Evolutionary conservation across 768 basidiomycete genomes (phyloP), one percentile per base, ranked within the genome.

Genomic region (Tylopilus balloui): DNA sequence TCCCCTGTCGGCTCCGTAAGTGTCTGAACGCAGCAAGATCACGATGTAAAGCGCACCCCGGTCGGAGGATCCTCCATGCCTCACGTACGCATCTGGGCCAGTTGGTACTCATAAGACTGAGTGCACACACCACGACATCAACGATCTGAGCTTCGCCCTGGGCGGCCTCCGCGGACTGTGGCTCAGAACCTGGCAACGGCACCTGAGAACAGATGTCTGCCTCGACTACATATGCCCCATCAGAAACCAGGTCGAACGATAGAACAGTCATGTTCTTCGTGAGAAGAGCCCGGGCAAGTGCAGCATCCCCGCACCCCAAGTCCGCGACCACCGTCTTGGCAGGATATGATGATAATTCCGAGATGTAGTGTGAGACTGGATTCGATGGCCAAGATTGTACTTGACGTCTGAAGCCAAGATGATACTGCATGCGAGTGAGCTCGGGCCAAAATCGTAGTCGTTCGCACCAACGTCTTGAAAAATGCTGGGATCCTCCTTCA

Each of bases 21-120:
- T 24, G 44, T 55, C 45, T 20, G 46, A 4, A 23, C 25, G 32
- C 41, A 31, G 20, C 38, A 41, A 44, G 19, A 31, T 47, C 37
- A 40, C 35, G 19, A 47, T 50, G 28, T 15, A 25, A 25, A 47
- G 73, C 86, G 60, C 58, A 95, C 95, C 79, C 80, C n/a, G 78
- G 68, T 66, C 83, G 87, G 32, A 98, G 73, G 34, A 98, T 79
- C 56, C 96, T 76, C 81, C 90, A 89, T 8, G 89, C 87, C 66
- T 99, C 94, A 23, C 86, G 77, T 23, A 98, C 77, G 59, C 91
- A 91, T 38, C 76, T 77, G n/a, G 89, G 79, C 96, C 96, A 99
- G 63, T 99, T 97, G 14, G 84, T 88, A 27, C 90, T 88, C 96
- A 99, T 99, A 54, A 99, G 74, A 61, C 94, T 97, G 55, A 99